phyloP scores from a whole-genome alignment of 1,284 basidiomycete species.

The Rhodotorula sp. region DNA sequence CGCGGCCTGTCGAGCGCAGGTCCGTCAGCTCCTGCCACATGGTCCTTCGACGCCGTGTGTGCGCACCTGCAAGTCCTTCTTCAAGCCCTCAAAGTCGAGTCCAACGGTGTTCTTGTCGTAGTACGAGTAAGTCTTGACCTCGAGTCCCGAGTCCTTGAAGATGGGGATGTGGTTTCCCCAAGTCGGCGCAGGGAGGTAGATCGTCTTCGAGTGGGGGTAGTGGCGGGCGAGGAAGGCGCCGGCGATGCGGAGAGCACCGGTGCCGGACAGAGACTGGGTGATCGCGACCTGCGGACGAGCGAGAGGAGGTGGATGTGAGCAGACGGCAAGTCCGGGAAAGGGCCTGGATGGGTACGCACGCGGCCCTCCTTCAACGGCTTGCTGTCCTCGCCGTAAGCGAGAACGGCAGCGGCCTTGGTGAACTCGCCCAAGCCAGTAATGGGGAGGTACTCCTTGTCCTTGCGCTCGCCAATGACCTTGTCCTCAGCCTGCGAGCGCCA shows the following conservation, averaged over 20 bases:
- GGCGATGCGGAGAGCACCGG: constrained; percentile 94
- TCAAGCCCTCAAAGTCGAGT: constrained; percentile 78
- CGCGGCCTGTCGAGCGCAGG: constrained; percentile 45
- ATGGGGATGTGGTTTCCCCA: constrained; percentile 93
- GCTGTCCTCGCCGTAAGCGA: constrained; percentile 87
- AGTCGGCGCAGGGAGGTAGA: constrained; percentile 91
- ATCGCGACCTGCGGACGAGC: constrained; percentile 66
- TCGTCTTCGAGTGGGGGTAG: constrained; percentile 81
- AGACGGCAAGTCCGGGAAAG: background rate
- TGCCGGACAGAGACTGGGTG: constrained; percentile 96
- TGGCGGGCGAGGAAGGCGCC: constrained; percentile 88
- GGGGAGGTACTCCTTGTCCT: constrained; percentile 97
- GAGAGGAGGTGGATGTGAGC: no score
- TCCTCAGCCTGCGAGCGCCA: constrained; percentile 67
- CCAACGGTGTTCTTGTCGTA: constrained; percentile 88
- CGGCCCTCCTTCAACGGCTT: constrained; percentile 69
- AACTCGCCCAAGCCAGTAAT: constrained; percentile 89
- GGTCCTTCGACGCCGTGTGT: no score
- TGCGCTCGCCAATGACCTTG: constrained; percentile 62
- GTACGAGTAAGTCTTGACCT: constrained; percentile 89
- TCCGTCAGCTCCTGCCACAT: no score
- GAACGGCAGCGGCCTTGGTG: constrained; percentile 81
- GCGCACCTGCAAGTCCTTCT: constrained; percentile 59
- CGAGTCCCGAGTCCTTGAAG: constrained; percentile 79
- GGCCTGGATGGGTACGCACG: constrained; percentile 55